Conservation (phyloP, 1,284 basidiomycete genomes). For the Afroboletus lepidellus region DNA sequence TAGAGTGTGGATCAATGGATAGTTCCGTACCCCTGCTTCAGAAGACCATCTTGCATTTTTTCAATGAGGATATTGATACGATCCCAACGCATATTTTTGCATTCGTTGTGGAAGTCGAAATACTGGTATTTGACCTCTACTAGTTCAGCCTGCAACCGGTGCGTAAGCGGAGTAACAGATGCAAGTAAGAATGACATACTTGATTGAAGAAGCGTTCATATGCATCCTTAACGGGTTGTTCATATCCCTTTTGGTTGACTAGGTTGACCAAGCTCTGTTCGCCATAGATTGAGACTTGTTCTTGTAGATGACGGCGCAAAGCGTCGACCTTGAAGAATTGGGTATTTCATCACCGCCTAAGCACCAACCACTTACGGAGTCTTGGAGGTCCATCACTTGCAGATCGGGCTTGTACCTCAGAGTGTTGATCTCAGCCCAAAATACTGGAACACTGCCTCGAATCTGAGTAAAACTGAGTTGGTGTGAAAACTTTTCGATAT, state of each 20-base stretch:
- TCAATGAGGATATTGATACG: conserved; percentile 85
- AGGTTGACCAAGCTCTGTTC: conserved; percentile 86
- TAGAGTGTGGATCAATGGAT: neutral
- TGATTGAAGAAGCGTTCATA: conserved; percentile 81
- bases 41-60: conserved; percentile 71
- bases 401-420: conserved; percentile 96
- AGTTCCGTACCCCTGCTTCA: conserved; percentile 62
- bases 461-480: conserved; percentile 90
- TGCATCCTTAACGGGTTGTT: conserved; percentile 94
- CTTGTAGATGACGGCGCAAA: conserved; percentile 73
- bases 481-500: conserved; percentile 51
- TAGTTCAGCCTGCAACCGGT: conserved; percentile 49
- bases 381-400: conserved; percentile 90
- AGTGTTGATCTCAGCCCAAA: conserved; percentile 98
- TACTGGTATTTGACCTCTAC: conserved; percentile 85
- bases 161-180: conserved; percentile 4
- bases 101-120: conserved; percentile 98
- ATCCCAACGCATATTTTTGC: conserved; percentile 95
- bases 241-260: conserved; percentile 94
- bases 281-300: conserved; percentile 79
- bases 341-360: conserved; percentile 4
- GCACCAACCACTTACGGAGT: conserved; percentile 59
- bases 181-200: conserved; percentile 35
- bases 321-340: conserved; percentile 57
- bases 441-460: conserved; percentile 91